Percentiles rank a stretch among this genome's conserved stretches.
phyloP scores from a whole-genome alignment of 805 yeast genomes.

The Soucietia sequanensis region DNA sequence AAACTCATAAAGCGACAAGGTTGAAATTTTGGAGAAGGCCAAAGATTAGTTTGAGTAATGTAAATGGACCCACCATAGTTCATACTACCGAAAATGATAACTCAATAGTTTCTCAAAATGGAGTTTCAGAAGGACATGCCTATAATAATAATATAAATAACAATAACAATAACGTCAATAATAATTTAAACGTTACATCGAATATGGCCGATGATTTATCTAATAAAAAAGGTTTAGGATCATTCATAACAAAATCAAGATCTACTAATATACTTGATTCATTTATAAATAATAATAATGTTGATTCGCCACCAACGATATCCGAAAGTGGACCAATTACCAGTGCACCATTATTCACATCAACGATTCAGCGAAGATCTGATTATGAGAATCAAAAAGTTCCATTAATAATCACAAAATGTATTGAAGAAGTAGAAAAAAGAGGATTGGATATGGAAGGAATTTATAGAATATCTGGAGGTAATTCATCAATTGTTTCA shows the following conservation, averaged over 20 bases:
- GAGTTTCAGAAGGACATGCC: neutral
- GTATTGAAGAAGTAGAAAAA: conserved; percentile 73
- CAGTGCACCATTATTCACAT: conserved; percentile 38
- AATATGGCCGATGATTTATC: conserved; percentile 1
- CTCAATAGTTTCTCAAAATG: too few relatives aligned
- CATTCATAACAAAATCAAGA: conserved; percentile 40
- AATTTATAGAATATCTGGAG: conserved; percentile 86
- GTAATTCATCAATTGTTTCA: conserved; percentile 62
- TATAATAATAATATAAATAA: neutral
- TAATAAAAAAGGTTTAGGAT: conserved; percentile 13
- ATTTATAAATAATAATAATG: conserved; percentile 16
- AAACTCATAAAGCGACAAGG: conserved; percentile 42
- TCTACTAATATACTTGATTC: conserved; percentile 47
- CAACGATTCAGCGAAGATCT: conserved; percentile 64
- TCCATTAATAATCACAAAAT: conserved; percentile 70
- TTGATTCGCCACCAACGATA: conserved; percentile 2
- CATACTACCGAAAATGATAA: conserved; percentile 3
- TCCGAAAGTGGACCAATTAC: neutral
- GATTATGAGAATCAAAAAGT: conserved; percentile 57
- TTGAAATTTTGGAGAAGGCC: conserved; percentile 47
- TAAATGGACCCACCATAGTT: conserved; percentile 4
- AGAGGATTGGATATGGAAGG: conserved; percentile 83
- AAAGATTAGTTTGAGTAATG: conserved; percentile 25
- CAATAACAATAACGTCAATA: conserved; percentile 1
- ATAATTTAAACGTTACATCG: conserved; percentile 6